These are phyloP conservation scores for Phaeodactylum tricornutum DNA, from an alignment of 108 stramenopile species.

Conservation along the genomic window DNA sequence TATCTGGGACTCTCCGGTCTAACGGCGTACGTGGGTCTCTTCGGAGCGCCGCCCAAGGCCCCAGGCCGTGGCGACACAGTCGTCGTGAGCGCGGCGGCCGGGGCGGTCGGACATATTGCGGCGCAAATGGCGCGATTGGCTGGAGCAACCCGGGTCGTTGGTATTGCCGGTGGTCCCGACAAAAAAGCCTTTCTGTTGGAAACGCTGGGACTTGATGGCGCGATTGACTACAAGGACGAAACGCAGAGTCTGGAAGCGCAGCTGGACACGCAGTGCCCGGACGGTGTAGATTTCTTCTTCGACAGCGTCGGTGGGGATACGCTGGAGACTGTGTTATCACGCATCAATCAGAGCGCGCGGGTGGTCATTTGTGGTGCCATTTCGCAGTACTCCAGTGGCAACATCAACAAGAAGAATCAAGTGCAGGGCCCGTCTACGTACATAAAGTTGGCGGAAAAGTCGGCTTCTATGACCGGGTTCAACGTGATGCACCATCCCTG, in stretches of 20 bases:
- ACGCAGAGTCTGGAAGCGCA: conserved; percentile 9
- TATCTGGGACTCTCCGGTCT: conserved; percentile 29
- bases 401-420: conserved; percentile 6
- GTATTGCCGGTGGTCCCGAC: conserved; percentile 3
- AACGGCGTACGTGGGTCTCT: conserved; percentile 29
- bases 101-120: conserved; percentile 34
- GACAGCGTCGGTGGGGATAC: conserved; percentile 39
- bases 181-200: not conserved
- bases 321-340: conserved; percentile 14
- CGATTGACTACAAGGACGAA: conserved; percentile 30
- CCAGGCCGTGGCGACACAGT: conserved; percentile 40
- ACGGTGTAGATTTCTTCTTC: conserved; percentile 37
- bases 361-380: conserved; percentile 45
- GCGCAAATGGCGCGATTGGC: conserved; percentile 24
- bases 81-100: conserved; percentile 35
- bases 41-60: conserved; percentile 12
- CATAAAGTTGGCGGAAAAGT: conserved; percentile 26
- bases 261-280: conserved; percentile 29
- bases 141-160: conserved; percentile 5
- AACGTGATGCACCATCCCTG: conserved; percentile 26
- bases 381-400: conserved; percentile 22
- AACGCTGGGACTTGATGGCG: not conserved
- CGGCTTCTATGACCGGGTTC: conserved; percentile 30
- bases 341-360: conserved; percentile 19
- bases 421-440: conserved; percentile 28